Conservation (phyloP, 176 grass and related monocot species). For the Cenchrus purpureus region DNA sequence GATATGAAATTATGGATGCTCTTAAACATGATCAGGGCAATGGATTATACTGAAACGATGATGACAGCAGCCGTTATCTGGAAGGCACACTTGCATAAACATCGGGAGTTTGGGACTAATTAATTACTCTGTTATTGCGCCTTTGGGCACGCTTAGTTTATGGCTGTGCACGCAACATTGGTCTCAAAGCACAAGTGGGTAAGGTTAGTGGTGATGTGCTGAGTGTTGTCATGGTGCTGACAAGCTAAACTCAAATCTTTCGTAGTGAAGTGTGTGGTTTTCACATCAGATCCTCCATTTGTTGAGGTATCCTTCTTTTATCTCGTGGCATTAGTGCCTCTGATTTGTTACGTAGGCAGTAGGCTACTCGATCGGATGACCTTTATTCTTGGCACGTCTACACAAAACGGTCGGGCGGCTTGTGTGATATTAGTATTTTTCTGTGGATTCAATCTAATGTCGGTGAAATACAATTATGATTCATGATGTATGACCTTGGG, state of each 20-base stretch:
- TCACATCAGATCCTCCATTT: constrained; percentile 27
- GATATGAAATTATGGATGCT: constrained; percentile 23
- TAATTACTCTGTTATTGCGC: constrained; percentile 1
- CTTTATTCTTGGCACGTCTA: background rate
- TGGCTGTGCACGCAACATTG: constrained; percentile 33
- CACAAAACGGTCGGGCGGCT: constrained; percentile 19
- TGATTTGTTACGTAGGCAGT: background rate
- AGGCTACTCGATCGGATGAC: background rate
- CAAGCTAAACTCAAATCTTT: constrained; percentile 15
- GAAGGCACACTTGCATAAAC: constrained; percentile 29
- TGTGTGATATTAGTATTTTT: background rate
- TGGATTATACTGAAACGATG: constrained; percentile 11
- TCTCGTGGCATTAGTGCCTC: background rate
- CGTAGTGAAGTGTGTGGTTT: background rate
- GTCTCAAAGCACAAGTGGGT: constrained; percentile 27
- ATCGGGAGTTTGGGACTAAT: constrained; percentile 25
- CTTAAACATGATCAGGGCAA: constrained; percentile 6
- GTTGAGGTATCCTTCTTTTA: background rate
- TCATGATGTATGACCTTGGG: constrained; percentile 17
- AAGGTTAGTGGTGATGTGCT: constrained; percentile 31
- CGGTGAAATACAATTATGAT: constrained; percentile 40
- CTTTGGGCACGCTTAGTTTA: constrained; percentile 34
- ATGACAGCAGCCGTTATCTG: background rate
- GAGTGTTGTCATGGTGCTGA: constrained; percentile 37
- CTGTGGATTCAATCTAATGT: constrained; percentile 36